Evolutionary conservation across 1,284 basidiomycete species (phyloP).

Genomic region (Amylostereum areolatum): DNA sequence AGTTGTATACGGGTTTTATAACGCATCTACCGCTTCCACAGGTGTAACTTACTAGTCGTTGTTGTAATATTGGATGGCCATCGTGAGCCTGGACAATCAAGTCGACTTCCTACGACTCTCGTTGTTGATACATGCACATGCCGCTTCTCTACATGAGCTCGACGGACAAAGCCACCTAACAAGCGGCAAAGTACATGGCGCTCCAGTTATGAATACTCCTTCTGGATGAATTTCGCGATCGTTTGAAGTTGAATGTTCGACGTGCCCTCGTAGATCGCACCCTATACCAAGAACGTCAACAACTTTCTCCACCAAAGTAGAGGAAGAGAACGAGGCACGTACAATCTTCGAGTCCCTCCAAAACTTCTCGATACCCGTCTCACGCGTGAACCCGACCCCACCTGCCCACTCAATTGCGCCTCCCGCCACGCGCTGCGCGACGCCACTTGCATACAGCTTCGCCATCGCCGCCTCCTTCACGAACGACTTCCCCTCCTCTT

Average conservation of each 20-base stretch:
- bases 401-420: conserved; percentile 96
- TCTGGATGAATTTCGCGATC: conserved; percentile 88
- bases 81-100: too few species aligned
- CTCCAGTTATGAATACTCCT: conserved; percentile 68
- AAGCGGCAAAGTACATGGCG: too few species aligned
- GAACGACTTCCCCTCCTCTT: conserved; percentile 87
- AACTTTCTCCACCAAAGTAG: too few species aligned
- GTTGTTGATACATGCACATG: too few species aligned
- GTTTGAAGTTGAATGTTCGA: conserved; percentile 97
- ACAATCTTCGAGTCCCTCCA: conserved; percentile 96
- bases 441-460: conserved; percentile 84
- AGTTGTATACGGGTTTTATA: too few species aligned
- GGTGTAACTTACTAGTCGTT: too few species aligned
- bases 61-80: too few species aligned
- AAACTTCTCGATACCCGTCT: conserved; percentile 92
- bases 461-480: conserved; percentile 97
- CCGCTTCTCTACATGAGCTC: too few species aligned
- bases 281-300: conserved; percentile 34
- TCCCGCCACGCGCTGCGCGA: conserved; percentile 87
- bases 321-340: conserved; percentile 25
- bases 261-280: conserved; percentile 93
- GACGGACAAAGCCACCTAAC: too few species aligned
- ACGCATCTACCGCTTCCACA: too few species aligned
- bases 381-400: conserved; percentile 91
- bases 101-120: too few species aligned